Percentiles rank a stretch among this genome's conserved stretches.
Conservation (phyloP, 1,139 yeast species). For the Wickerhamomyces sp. region DNA sequence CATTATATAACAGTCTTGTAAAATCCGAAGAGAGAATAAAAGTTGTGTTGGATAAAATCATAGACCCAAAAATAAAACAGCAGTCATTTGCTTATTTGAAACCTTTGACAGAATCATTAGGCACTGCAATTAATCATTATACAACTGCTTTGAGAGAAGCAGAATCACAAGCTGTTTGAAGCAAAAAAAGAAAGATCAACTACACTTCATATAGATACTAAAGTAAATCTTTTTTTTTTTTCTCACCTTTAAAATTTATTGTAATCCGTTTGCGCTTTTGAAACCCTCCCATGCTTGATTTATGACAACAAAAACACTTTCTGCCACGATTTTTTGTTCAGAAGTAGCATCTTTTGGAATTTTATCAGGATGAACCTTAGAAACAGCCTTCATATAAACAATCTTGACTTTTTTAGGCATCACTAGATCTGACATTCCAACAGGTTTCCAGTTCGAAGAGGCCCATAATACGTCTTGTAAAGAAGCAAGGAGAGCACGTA, state of each 20-base stretch:
- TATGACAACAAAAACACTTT: constrained; percentile 75
- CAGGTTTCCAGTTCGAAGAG: constrained; percentile 55
- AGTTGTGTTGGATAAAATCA: constrained; percentile 29
- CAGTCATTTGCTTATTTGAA: constrained; percentile 27
- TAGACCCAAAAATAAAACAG: constrained; percentile 24
- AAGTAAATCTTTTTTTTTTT: too few species aligned
- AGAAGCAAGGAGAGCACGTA: constrained; percentile 68
- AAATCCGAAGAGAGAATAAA: constrained; percentile 44
- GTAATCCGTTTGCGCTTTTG: constrained; percentile 50
- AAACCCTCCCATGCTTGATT: constrained; percentile 92
- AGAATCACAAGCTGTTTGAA: background rate
- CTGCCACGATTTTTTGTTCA: constrained; percentile 80
- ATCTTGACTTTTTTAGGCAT: constrained; percentile 89
- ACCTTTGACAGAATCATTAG: constrained; percentile 35
- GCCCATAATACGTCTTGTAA: constrained; percentile 64
- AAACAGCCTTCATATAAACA: constrained; percentile 86
- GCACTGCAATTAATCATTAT: constrained; percentile 35
- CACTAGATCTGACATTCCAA: constrained; percentile 71
- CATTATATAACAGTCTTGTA: constrained; percentile 41
- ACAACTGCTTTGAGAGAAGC: constrained; percentile 23
- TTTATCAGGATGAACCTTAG: constrained; percentile 94
- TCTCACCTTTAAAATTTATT: constrained; percentile 1
- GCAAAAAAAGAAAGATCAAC: background rate
- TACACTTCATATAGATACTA: too few species aligned
- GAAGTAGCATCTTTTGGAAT: constrained; percentile 46